Evolutionary conservation across 2,329 filamentous ascomycete genomes (phyloP).

Genomic region (Dactylonectria macrodidyma): DNA sequence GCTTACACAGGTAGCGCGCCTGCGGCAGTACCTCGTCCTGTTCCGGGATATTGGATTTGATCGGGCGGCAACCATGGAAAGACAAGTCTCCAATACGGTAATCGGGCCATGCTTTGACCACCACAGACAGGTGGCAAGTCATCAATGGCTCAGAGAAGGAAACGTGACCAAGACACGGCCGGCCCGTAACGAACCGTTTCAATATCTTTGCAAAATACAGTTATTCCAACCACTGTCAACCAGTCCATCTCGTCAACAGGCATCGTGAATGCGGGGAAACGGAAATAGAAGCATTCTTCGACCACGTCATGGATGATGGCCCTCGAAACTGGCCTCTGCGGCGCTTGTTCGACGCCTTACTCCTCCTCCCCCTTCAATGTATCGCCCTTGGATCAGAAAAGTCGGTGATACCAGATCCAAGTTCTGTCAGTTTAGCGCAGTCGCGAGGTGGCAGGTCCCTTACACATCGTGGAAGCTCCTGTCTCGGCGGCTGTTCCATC

Average conservation of each 20-base stretch:
- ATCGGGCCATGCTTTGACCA: conserved; percentile 29
- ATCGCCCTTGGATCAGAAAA: conserved; percentile 5
- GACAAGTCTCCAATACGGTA: conserved; percentile 31
- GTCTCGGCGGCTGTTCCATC: conserved; percentile 37
- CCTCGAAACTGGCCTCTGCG: background rate
- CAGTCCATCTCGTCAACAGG: conserved; percentile 4
- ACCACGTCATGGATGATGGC: background rate
- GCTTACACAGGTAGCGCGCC: background rate
- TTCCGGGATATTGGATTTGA: conserved; percentile 14
- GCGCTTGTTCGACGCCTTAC: conserved; percentile 9
- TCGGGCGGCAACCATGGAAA: conserved; percentile 14
- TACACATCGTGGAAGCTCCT: background rate
- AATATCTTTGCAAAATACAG: background rate
- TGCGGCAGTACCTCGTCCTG: background rate
- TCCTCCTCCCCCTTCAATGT: background rate
- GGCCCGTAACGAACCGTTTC: conserved; percentile 4
- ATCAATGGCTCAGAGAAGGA: conserved; percentile 35
- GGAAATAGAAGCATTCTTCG: conserved; percentile 17
- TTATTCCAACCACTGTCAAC: conserved; percentile 8
- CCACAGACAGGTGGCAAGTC: conserved; percentile 43
- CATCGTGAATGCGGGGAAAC: background rate
- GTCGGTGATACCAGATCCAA: conserved; percentile 1
- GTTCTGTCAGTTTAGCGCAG: conserved; percentile 9
- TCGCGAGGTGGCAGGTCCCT: conserved; percentile 1
- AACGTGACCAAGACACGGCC: conserved; percentile 15